Base-by-base conservation (phyloP, 306 rosid species). In the Cicer pinnatifidum region DNA sequence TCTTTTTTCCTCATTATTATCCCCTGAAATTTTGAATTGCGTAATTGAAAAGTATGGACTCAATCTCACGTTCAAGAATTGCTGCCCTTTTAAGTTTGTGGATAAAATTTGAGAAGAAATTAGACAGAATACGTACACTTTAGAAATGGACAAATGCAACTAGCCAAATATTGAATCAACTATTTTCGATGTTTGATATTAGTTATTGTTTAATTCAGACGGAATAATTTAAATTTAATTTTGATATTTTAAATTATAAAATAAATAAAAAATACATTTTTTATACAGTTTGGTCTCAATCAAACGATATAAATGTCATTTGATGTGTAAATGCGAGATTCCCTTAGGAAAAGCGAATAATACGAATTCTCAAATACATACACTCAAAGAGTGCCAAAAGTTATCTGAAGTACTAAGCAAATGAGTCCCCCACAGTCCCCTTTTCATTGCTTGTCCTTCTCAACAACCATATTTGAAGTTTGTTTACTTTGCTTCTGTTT, bases 81-180 rank as follows among this genome's bases (percentile, higher is more conserved):
- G 79, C 3, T n/a, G 6, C 11, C 23, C 40, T 33, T 33, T 68
- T 68, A 10, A 33, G 51, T 73, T 73, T 77, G 85, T 50, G 78
- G 83, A 81, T 78, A 84, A 63, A 81, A 69, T 41, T 62, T 23
- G 50, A 68, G 80, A 69, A 46, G 66, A 75, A 65, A 51, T 39
- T 52, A 15, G 17, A 43, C 64, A 64, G 80, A 59, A 63, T 68
- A 70, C 78, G 41, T 53, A n/a, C 28, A n/a, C 28, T 72, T 39
- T 17, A 65, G 47, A 79, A 57, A 53, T 51, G 80, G 81, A 81
- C 83, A 81, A 84, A 84, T 60, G 83, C 69, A 70, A 45, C 39
- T 23, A 70, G 70, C 83, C 85, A 81, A 47, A 64, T 56, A 19
- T n/a, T 28, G 35, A 28, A 28, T 28, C 35, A 28, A 28, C 35